Base-by-base conservation (phyloP, 208 protist species). In the Trypanosoma platydactyli region DNA sequence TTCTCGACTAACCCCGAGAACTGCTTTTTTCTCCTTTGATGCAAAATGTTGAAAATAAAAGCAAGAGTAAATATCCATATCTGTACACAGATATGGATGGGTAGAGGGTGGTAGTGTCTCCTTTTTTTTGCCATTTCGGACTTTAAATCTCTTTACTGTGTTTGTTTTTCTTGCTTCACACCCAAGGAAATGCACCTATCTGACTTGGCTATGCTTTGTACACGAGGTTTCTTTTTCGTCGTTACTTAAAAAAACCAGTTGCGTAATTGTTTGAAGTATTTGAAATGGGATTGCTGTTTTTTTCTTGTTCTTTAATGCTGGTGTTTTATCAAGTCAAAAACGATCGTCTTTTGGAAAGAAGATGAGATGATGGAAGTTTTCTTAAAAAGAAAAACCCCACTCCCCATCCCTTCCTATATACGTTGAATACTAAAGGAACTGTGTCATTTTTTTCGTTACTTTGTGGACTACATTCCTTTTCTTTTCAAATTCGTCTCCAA, bases 381-480 rank as follows among this genome's bases (percentile, higher is more conserved):
- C n/a, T n/a, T n/a, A n/a, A n/a, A n/a, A n/a, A n/a, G n/a, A n/a
- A n/a, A n/a, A n/a, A n/a, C 20, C 20, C 20, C 20, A 18, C 20
- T 13, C 20, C 20, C 20, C 20, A 25, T 50, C 20, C 20, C 20
- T 50, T 50, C 20, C 5, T 13, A 2, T 50, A 3, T 50, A 13
- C 45, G n/a, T 50, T 3, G 45, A 12, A 50, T 25, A 50, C 7
- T 27, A 54, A 54, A 33, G 16, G 22, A 71, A 35, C 35, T 35
- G 55, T 38, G 38, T 40, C 22, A 25, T 33, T 5, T 66, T 46
- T 56, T 73, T 33, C 64, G 27, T 52, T 68, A 13, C 49, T 40
- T 41, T 27, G 49, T 52, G 16, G 63, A 27, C 2, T 18, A n/a
- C 1, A 40, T 25, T 67, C 62, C 24, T 46, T 59, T 73, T 45